Conservation (phyloP, 2,329 filamentous ascomycete genomes). For the Arthrobotrys sinensis region DNA sequence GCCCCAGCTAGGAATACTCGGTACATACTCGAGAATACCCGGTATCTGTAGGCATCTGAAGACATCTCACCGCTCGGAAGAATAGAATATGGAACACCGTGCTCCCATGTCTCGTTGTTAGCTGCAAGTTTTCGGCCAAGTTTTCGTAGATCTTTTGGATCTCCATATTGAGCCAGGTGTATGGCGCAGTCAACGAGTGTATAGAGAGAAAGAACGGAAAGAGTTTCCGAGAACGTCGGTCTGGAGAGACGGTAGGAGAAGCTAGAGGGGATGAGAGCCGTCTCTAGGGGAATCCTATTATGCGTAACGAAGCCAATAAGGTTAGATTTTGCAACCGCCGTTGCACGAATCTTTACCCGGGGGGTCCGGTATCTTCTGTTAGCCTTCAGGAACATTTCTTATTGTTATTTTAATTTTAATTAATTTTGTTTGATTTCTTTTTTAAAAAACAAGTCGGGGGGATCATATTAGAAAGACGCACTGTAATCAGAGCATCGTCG, state of each 20-base stretch:
- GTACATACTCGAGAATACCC: slow-evolving; percentile 27
- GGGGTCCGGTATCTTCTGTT: neutral
- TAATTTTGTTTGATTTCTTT: too few species aligned
- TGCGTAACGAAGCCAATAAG: neutral
- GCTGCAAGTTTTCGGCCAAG: neutral
- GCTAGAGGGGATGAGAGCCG: neutral
- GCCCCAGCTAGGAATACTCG: slow-evolving; percentile 28
- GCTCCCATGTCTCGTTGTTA: neutral
- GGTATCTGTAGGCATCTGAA: neutral
- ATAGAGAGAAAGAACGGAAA: slow-evolving; percentile 11
- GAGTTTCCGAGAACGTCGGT: slow-evolving; percentile 5
- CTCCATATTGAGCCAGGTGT: slow-evolving; percentile 4
- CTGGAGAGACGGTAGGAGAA: slow-evolving; percentile 11
- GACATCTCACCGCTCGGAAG: neutral
- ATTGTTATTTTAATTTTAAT: too few species aligned
- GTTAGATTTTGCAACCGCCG: slow-evolving; percentile 12
- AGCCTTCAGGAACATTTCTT: neutral
- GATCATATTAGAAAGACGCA: neutral
- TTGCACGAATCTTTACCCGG: slow-evolving; percentile 17
- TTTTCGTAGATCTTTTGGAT: neutral
- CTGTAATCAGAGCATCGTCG: slow-evolving; percentile 29
- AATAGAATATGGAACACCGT: neutral
- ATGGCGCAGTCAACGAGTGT: slow-evolving; percentile 11
- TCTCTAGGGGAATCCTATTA: neutral
- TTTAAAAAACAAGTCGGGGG: too few species aligned